Evolutionary conservation across 2,329 filamentous ascomycete species (phyloP), one percentile per base, ranked within the genome.

Genomic region (Neofusicoccum cordaticola): DNA sequence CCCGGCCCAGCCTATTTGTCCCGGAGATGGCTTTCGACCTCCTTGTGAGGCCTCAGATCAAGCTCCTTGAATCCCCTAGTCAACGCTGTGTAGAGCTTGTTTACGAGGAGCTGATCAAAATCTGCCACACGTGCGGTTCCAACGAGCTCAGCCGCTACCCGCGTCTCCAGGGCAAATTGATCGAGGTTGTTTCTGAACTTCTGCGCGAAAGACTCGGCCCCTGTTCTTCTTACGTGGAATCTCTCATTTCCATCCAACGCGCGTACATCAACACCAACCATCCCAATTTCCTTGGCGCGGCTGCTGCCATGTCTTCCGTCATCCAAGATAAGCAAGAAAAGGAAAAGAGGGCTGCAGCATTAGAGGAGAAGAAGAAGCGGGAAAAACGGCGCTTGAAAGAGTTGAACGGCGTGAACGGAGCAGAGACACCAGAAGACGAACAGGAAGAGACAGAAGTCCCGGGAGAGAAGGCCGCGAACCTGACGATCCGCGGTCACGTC

Each of bases 241-340:
- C 94, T 45, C 84, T 99, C 67, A 99, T 99, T 69, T 90, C 95
- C 31, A 99, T 99, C 66, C 95, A 99, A 79, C 87, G 95, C 69
- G 95, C 95, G 19, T 99, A 99, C 79, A 98, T 99, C 81, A 99
- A 99, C 82, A 99, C 95, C 47, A 99, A 99, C 74, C 95, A 99
- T 76, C 95, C 95, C 56, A 99, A 99, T 79, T 99, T 99, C 82
- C 86, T 98, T 15, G 95, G 95, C 50, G 95, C 95, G 15, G 94
- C 95, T 22, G 94, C 93, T 41, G 95, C 95, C 67, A 99, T 99
- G 95, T 94, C 92, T 69, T 93, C 95, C 53, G 94, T 99, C 52
- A 96, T 99, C 67, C 91, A 88, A 74, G 94, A 90, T 74, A 97
- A 95, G 80, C 93, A 98, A 76, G 95, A 99, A 69, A 90, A 93